Evolutionary conservation across 2,329 filamentous ascomycete genomes (phyloP).

Genomic region (Drechslerella stenobrocha): DNA sequence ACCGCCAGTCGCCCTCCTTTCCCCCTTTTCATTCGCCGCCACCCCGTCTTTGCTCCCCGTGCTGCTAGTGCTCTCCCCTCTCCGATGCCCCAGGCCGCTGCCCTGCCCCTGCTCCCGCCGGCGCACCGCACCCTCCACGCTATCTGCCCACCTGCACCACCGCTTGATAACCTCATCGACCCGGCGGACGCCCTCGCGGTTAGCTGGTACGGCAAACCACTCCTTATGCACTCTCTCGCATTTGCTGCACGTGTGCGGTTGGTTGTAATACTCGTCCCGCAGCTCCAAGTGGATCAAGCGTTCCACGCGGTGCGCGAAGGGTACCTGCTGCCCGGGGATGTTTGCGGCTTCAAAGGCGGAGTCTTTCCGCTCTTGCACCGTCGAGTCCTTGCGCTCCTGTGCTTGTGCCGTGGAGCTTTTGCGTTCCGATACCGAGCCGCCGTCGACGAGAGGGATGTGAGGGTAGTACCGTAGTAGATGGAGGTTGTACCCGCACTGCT

Average conservation of each 20-base stretch:
- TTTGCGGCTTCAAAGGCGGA: slow-evolving; percentile 52
- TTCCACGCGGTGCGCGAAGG: slow-evolving; percentile 85
- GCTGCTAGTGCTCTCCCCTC: slow-evolving; percentile 20
- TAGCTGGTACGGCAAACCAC: slow-evolving; percentile 90
- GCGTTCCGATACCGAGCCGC: too few relatives aligned
- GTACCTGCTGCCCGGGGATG: slow-evolving; percentile 68
- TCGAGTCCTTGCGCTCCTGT: background rate
- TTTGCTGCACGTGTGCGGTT: slow-evolving; percentile 63
- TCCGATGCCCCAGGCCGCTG: slow-evolving; percentile 21
- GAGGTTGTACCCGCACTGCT: slow-evolving; percentile 87
- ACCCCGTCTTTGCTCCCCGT: background rate
- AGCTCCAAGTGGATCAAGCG: slow-evolving; percentile 85
- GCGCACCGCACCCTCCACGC: slow-evolving; percentile 29
- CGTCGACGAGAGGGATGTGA: slow-evolving; percentile 64
- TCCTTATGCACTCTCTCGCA: slow-evolving; percentile 87
- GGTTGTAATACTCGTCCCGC: slow-evolving; percentile 60
- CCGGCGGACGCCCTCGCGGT: slow-evolving; percentile 67
- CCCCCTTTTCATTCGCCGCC: slow-evolving; percentile 16
- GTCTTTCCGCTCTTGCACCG: background rate
- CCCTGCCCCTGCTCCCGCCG: slow-evolving; percentile 13
- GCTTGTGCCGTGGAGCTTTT: too few relatives aligned
- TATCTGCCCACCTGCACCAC: slow-evolving; percentile 84
- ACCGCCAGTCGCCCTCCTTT: slow-evolving; percentile 20
- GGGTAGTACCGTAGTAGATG: slow-evolving; percentile 91
- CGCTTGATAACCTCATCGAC: slow-evolving; percentile 75